Conservation (phyloP, 2,329 filamentous ascomycete species). For the Emericellopsis cladophorae region DNA sequence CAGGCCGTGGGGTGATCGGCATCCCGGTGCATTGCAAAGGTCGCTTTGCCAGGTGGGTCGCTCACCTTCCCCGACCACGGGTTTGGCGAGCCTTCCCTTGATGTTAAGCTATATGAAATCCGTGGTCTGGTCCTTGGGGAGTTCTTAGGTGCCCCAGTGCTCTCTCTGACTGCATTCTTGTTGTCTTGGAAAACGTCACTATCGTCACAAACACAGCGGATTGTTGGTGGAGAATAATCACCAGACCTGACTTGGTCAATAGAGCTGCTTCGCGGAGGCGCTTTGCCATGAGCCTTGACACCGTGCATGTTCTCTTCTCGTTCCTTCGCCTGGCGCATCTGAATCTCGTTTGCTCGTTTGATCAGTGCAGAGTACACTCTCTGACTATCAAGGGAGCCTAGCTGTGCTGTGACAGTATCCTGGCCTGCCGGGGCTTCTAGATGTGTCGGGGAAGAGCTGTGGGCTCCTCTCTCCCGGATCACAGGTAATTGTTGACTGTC, state of each 20-base stretch:
- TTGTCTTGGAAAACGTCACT: conserved; percentile 18
- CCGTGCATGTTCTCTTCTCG: background rate
- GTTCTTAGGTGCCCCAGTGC: background rate
- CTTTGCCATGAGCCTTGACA: conserved; percentile 1
- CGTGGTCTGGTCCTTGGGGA: too few species aligned
- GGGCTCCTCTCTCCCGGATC: conserved; percentile 42
- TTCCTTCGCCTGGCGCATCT: conserved; percentile 15
- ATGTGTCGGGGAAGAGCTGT: conserved; percentile 22
- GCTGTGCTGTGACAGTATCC: background rate
- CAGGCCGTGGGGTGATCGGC: background rate
- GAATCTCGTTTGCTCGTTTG: conserved; percentile 28
- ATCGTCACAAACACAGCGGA: conserved; percentile 18
- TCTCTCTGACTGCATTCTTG: background rate
- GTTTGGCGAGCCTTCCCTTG: background rate
- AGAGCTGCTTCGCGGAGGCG: conserved; percentile 7
- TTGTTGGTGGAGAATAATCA: conserved; percentile 13
- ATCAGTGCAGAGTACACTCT: conserved; percentile 54
- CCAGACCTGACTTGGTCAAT: conserved; percentile 4
- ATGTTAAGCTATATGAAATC: background rate
- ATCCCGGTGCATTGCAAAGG: background rate
- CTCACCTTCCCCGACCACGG: background rate
- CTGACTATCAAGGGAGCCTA: conserved; percentile 33
- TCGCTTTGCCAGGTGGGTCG: background rate
- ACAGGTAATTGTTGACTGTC: conserved; percentile 47
- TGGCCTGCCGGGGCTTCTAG: conserved; percentile 12